Conservation (phyloP, 2,329 filamentous ascomycete genomes). For the Dichotomopilus funicola region DNA sequence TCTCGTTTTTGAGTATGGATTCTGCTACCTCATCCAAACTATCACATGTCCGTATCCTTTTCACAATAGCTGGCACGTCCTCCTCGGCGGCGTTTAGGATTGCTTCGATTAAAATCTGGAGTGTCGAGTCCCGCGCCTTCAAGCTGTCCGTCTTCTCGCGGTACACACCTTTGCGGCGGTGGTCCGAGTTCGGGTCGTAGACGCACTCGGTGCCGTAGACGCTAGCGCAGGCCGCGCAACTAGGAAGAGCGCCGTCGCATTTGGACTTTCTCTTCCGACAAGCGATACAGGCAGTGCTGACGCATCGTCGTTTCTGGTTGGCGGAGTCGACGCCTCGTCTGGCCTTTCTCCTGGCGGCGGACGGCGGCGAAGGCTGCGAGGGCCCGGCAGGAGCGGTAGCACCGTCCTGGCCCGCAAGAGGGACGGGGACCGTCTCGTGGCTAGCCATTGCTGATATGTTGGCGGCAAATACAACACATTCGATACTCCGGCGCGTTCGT, state of each 20-base stretch:
- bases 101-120: constrained; percentile 88
- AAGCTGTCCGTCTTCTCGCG: constrained; percentile 86
- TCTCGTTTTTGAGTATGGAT: constrained; percentile 42
- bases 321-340: constrained; percentile 42
- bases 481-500: not conserved
- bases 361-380: constrained; percentile 7
- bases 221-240: constrained; percentile 90
- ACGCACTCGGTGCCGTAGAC: constrained; percentile 88
- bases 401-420: constrained; percentile 9
- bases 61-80: constrained; percentile 74
- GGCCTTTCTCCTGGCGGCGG: constrained; percentile 41
- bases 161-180: constrained; percentile 93
- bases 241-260: constrained; percentile 86
- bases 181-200: constrained; percentile 94
- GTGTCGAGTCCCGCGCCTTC: constrained; percentile 78
- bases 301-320: constrained; percentile 64
- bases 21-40: constrained; percentile 52
- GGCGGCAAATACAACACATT: not conserved
- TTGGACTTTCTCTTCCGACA: constrained; percentile 75
- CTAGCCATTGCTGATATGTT: constrained; percentile 10
- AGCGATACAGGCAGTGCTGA: constrained; percentile 78
- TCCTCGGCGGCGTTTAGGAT: constrained; percentile 88
- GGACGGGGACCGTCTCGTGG: constrained; percentile 6
- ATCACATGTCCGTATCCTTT: constrained; percentile 81
- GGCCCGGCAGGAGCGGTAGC: not conserved